Base-by-base conservation (phyloP, 768 basidiomycete genomes). In the Termitomyces sp. region DNA sequence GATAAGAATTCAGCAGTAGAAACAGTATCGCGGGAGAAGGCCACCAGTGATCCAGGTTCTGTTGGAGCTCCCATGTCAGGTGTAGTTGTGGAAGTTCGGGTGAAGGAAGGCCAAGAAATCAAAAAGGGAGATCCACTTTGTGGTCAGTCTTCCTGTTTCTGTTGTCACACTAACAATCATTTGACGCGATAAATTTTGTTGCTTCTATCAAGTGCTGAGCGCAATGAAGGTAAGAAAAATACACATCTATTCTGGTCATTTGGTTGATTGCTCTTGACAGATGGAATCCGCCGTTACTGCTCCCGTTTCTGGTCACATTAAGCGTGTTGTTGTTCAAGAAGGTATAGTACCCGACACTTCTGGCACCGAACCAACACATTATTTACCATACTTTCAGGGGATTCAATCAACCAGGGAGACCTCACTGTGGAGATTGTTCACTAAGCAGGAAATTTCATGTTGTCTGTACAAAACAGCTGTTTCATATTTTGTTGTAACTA, bases 201-300 rank as follows among this genome's bases (percentile, higher is more conserved):
- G 61, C 60, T 51, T 59, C 36, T 62, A 49, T 66, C 35, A 66
- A 91, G 93, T 98, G 61, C 78, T 97, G 74, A 95, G 92, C 72
- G 96, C 96, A 16, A 98, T 98, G 96, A 95, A 96, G 89, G 92
- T 83, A 67, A 73, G 82, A 68, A 61, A 58, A 62, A 50, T 63
- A 61, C 20, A n/a, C 35, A 43, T 60, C 48, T 48, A 52, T 54
- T 32, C 47, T 32, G 51, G 41, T 43, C 26, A 40, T 32, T n/a
- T 30, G 54, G 43, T 63, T 69, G 26, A 67, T 56, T 56, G 55
- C 63, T 50, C 63, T 67, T 63, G 66, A 65, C 68, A 95, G 94
- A 98, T 98, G 96, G 96, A 99, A 78, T 94, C 92, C 62, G 87
- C 92, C 63, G 94, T 98, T 49, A 96, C 94, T 33, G 91, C 95